Conservation (phyloP, 495 filamentous ascomycete species). For the Xylaria flabelliformis region DNA sequence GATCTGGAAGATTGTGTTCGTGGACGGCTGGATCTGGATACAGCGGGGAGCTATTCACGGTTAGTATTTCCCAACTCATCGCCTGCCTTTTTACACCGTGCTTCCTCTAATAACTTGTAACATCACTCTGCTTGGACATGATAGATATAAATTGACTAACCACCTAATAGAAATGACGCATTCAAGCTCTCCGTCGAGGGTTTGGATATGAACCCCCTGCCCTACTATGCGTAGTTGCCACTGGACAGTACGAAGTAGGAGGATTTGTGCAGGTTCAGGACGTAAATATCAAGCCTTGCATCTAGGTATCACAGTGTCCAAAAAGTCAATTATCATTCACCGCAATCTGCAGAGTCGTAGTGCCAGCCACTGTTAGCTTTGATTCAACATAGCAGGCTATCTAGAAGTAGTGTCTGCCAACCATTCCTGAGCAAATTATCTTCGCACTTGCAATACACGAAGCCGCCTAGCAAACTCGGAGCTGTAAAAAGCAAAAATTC, state of each 20-base stretch:
- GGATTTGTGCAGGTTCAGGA: background rate
- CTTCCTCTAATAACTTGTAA: background rate
- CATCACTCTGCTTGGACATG: background rate
- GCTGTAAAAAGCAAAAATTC: slow-evolving; percentile 9
- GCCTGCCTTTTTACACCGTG: background rate
- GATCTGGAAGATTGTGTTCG: slow-evolving; percentile 61
- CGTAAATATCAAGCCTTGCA: background rate
- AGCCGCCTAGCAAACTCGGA: background rate
- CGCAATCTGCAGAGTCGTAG: background rate
- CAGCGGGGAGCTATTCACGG: slow-evolving; percentile 79
- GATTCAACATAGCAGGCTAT: background rate
- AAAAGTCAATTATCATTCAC: background rate
- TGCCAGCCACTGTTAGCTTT: slow-evolving; percentile 1
- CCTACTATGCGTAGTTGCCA: slow-evolving; percentile 48
- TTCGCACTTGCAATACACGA: background rate
- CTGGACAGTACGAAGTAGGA: background rate
- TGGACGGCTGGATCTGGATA: slow-evolving; percentile 67
- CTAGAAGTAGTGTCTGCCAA: slow-evolving; percentile 3
- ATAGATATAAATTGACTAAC: background rate
- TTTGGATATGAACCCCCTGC: slow-evolving; percentile 73
- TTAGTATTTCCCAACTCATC: slow-evolving; percentile 28
- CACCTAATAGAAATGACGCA: slow-evolving; percentile 67
- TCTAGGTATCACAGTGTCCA: background rate
- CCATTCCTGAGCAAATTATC: background rate
- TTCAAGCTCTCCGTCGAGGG: slow-evolving; percentile 81